Base-by-base conservation (phyloP, 2,329 filamentous ascomycete species). In the Chaetomium strumarium region DNA sequence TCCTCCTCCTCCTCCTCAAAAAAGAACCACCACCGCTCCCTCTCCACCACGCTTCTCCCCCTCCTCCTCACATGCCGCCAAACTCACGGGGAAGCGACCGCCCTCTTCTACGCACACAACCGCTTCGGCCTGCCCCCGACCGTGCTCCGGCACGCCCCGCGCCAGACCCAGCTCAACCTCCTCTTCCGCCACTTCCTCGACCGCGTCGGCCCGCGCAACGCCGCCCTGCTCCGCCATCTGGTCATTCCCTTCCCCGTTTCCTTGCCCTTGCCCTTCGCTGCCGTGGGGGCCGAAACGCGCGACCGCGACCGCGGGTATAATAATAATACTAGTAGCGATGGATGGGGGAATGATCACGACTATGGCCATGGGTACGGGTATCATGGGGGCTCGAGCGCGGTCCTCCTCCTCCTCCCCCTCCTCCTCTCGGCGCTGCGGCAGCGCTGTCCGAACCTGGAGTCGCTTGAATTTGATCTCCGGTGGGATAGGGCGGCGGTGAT, bases 111-210 rank as follows among this genome's bases (percentile, higher is more conserved):
- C 57, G 46, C 51, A 14, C 43, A 31, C n/a, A 53, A 55, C 49
- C 50, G 33, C 1, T 59, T 58, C 20, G 42, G 37, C 30, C 44
- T 49, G 0, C 57, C 51, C 3, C 5, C 42, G 19, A 11, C 17
- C n/a, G 17, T 53, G 24, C 24, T 24, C 13, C 47, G 44, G 7
- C 31, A 10, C 3, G 46, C 52, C 9, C 54, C 54, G 12, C 46
- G 40, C 42, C 57, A 59, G 42, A 34, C 49, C 12, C 53, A 58
- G 17, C 30, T 31, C 46, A 59, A 59, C 51, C 43, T 58, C 11
- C 43, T 58, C 40, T 41, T 55, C 14, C 55, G 57, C 37, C 37
- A 46, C 34, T 59, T 58, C 45, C 47, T 58, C n/a, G 55, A 56
- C 53, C 43, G 48, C 19, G 45, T 59, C 39, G 57, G 51, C 2